A percentile compares a stretch with the other conserved stretches of the same genome.
These are phyloP conservation scores for Penicillium desertorum DNA, from an alignment of 495 filamentous ascomycete species.

Conservation along the genomic window DNA sequence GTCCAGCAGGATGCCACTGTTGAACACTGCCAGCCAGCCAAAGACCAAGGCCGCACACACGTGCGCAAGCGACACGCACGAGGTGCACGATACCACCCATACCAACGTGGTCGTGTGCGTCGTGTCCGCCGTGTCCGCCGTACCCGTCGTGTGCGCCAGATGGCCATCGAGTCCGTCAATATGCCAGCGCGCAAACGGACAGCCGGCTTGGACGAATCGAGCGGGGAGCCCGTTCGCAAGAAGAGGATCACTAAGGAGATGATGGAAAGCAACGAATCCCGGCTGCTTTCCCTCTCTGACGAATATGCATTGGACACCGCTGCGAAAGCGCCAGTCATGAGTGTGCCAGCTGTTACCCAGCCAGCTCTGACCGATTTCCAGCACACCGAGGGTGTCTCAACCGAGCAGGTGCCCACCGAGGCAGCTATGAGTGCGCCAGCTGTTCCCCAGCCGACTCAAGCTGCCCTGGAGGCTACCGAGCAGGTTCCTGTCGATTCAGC, in stretches of 20 bases:
- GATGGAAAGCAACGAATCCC: not conserved
- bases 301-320: no score
- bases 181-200: not conserved
- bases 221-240: not conserved
- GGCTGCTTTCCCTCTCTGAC: not conserved
- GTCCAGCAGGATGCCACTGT: no score
- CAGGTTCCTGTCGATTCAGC: not conserved
- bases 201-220: not conserved
- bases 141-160: no score
- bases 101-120: no score
- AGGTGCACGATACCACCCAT: no score
- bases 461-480: not conserved
- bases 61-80: no score
- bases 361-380: not conserved
- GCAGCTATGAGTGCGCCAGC: not conserved
- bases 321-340: not conserved
- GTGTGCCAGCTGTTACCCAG: constrained; percentile 1
- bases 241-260: not conserved
- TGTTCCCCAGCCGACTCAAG: not conserved
- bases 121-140: no score
- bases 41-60: no score
- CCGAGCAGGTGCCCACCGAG: not conserved
- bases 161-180: not conserved
- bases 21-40: no score
- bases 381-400: not conserved